Evolutionary conservation across 352 stramenopile species (phyloP), one percentile per base, ranked within the genome.

Genomic region (Globisporangium canariense): DNA sequence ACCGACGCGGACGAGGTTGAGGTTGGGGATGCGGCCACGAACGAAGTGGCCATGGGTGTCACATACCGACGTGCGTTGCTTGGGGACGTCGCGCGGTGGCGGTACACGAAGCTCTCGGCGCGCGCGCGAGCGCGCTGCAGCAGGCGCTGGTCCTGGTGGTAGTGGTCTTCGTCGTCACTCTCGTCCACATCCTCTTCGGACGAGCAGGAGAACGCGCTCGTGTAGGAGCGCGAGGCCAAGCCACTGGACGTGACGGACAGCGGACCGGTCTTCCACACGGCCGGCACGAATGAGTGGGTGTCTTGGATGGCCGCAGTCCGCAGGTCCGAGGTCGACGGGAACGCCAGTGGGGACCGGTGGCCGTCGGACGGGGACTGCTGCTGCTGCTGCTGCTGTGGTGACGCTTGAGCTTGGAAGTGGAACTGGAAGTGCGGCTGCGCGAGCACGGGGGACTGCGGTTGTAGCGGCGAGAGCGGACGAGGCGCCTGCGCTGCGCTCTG

Each of bases 111-210:
- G 55, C 20, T 60, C 38, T 49, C 55, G 55, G 55, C 43, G 28
- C 30, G 30, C 10, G 43, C 58, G 58, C 58, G 43, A 28, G 45
- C 45, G 58, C 45, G 43, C 53, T 60, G 61, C 41, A 60, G 36
- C 13, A 40, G 36, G 11, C 40, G 51, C 59, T 65, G 59, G 49
- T 65, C 59, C 16, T 51, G 38, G n/a, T 41, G 55, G 32, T 28
- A 18, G 20, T n/a, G 3, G 32, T 58, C 52, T 4, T 30, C 32
- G 14, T 65, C 20, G 6, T 65, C 50, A 25, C 53, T 34, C 6
- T 65, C 60, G 9, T 71, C 67, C 38, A 75, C 59, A 41, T 79
- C 70, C n/a, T 79, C 70, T 47, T 78, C 70, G 41, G 13, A 20
- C 8, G 68, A 67, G 10, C 59, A 69, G 13, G 62, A 72, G 10